A percentile compares a stretch with the other conserved stretches of the same genome.
These are phyloP conservation scores for Tolypocladium inflatum DNA, from an alignment of 2,329 filamentous ascomycete genomes.

Conservation along the genomic window DNA sequence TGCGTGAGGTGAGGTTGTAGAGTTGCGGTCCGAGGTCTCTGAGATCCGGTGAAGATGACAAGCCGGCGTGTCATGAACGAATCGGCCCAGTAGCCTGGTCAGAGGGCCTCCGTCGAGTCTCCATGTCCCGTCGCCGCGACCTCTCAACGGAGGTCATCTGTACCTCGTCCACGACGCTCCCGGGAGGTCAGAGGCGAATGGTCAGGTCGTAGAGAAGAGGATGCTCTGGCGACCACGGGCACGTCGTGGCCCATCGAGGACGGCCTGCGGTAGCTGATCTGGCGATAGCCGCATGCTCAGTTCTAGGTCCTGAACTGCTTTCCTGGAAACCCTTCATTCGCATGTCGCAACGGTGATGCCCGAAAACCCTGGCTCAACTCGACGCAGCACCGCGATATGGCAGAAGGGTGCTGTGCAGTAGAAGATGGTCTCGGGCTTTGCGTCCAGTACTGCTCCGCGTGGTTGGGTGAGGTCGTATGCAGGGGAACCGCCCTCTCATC, in stretches of 20 bases:
- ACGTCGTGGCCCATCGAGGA: slow-evolving; percentile 31
- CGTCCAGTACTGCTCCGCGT: slow-evolving; percentile 55
- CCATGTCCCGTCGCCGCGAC: slow-evolving; percentile 46
- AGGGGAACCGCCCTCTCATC: slow-evolving; percentile 17
- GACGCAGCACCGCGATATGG: slow-evolving; percentile 36
- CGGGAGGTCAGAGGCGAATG: slow-evolving; percentile 38
- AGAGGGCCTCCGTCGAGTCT: slow-evolving; percentile 48
- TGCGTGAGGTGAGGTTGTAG: no score
- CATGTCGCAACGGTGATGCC: slow-evolving; percentile 34
- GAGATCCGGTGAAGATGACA: no score
- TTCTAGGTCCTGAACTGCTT: slow-evolving; percentile 35
- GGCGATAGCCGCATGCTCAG: slow-evolving; percentile 37
- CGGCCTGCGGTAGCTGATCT: slow-evolving; percentile 28
- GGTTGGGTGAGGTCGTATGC: slow-evolving; percentile 55
- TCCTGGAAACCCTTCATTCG: slow-evolving; percentile 22
- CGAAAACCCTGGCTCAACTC: slow-evolving; percentile 43
- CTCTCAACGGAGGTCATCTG: slow-evolving; percentile 47
- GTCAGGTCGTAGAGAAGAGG: slow-evolving; percentile 46
- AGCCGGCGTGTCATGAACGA: slow-evolving; percentile 37
- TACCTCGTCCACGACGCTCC: slow-evolving; percentile 41
- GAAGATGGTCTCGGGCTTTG: slow-evolving; percentile 50
- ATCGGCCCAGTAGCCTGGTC: slow-evolving; percentile 55
- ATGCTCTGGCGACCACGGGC: slow-evolving; percentile 52
- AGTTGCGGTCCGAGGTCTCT: no score
- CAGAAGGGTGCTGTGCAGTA: slow-evolving; percentile 49